Base-by-base conservation (phyloP, 805 yeast species). In the Cyberlindnera samutprakarnensis region DNA sequence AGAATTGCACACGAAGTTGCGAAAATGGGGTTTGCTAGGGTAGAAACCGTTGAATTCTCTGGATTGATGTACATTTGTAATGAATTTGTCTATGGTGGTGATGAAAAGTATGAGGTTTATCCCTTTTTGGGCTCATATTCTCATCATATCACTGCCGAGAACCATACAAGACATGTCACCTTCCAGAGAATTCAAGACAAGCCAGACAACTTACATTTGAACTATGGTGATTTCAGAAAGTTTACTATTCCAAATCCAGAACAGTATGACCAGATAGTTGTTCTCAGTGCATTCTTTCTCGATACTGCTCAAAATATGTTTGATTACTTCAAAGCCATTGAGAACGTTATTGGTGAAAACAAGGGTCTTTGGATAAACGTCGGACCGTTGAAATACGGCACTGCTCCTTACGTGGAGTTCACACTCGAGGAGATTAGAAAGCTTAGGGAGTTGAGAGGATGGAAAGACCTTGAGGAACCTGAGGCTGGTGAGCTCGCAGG, bases 361-460 rank as follows among this genome's bases (percentile, higher is more conserved):
- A 66, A 66, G 4, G 78, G 84, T 0, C 63, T 68, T 25, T 90
- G 97, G 97, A 73, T 90, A 41, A 90, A 92, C 51, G 66, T 77
- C 11, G 98, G 98, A 0, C 98, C 98, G 0, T 63, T 92, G 39
- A 82, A 88, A 54, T 90, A 92, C 63, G 96, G 96, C 1, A 75
- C 86, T 3, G 82, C 87, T 33, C 77, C 95, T 29, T 64, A 70
- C 51, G 74, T 78, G 19, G 95, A 88, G 52, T 59, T 86, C 19
- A 77, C 76, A 24, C 61, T 71, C 11, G 78, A 79, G n/a, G 96
- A 88, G 49, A 51, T 88, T 30, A 54, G 57, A 11, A 42, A 50
- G n/a, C 47, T 83, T 12, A 59, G 88, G 22, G 43, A 53, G 15
- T 28, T 57, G 4, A 62, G 75, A 59, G 92, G 94, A 2, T 87